Evolutionary conservation across 371 early-diverging fungal genomes (phyloP).

Genomic region (Mortierella sp.): DNA sequence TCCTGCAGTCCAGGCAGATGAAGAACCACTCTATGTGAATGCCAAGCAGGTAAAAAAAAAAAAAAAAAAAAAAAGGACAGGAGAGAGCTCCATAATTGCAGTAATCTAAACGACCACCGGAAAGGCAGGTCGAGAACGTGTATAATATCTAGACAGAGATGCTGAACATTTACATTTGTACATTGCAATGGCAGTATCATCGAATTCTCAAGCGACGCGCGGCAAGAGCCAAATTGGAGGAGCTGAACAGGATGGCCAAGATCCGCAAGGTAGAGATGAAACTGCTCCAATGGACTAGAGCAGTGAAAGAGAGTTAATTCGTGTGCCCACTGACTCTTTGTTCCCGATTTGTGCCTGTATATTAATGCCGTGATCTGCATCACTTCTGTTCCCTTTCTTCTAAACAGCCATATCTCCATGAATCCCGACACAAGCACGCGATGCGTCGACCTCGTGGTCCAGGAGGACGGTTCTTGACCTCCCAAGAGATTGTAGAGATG

Average conservation of each 20-base stretch:
- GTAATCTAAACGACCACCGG: no score
- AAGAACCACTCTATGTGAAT: constrained; percentile 54
- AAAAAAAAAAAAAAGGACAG: no score
- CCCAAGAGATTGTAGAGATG: constrained; percentile 51
- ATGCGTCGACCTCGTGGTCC: constrained; percentile 97
- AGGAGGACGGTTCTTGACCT: constrained; percentile 89
- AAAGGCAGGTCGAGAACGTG: no score
- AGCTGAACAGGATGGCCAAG: constrained; percentile 68
- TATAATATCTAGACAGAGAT: neutral
- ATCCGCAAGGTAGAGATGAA: constrained; percentile 64
- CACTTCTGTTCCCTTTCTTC: no score
- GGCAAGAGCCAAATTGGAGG: constrained; percentile 78
- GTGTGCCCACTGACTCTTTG: no score
- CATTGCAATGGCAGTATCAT: constrained; percentile 73
- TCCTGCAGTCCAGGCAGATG: constrained; percentile 26
- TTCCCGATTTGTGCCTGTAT: no score
- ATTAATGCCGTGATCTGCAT: no score
- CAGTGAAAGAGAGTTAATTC: no score
- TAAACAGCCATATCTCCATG: constrained; percentile 90
- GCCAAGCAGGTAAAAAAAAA: constrained; percentile 43
- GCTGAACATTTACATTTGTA: neutral
- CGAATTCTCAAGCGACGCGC: constrained; percentile 91
- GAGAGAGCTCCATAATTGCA: no score
- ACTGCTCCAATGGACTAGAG: no score
- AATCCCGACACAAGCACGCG: constrained; percentile 97